Evolutionary conservation across 2,329 filamentous ascomycete genomes (phyloP).

Genomic region (Clonostachys byssicola): DNA sequence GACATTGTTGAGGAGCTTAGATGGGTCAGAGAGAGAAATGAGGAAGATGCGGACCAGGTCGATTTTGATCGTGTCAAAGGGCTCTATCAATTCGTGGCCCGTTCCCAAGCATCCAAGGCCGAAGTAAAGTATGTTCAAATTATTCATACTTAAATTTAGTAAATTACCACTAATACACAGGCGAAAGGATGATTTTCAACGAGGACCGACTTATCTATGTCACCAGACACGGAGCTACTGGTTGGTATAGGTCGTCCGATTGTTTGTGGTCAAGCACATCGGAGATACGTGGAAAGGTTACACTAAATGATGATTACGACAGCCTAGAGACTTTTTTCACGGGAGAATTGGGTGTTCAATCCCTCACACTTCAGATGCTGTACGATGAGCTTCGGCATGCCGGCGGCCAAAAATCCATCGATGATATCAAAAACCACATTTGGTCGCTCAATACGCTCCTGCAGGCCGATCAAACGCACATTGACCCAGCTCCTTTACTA

Average conservation of each 20-base stretch:
- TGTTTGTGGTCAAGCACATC: constrained; percentile 18
- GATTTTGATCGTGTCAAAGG: no score
- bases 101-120: not conserved
- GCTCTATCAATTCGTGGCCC: not conserved
- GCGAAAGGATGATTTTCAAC: not conserved
- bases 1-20: not conserved
- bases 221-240: not conserved
- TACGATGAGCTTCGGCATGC: not conserved
- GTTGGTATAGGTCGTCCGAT: constrained; percentile 11
- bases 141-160: not conserved
- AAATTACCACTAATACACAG: not conserved
- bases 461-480: not conserved
- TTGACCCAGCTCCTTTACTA: not conserved
- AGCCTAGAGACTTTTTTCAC: constrained; percentile 13
- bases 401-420: not conserved
- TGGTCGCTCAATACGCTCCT: not conserved
- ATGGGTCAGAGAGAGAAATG: no score
- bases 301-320: constrained; percentile 11
- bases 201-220: not conserved
- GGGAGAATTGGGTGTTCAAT: constrained; percentile 5
- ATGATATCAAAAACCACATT: not conserved
- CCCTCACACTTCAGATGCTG: not conserved
- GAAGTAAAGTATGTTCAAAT: not conserved
- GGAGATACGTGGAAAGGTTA: constrained; percentile 8
- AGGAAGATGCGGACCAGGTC: no score